Conservation (phyloP, 1,284 basidiomycete genomes). For the Pisolithus thermaeus region DNA sequence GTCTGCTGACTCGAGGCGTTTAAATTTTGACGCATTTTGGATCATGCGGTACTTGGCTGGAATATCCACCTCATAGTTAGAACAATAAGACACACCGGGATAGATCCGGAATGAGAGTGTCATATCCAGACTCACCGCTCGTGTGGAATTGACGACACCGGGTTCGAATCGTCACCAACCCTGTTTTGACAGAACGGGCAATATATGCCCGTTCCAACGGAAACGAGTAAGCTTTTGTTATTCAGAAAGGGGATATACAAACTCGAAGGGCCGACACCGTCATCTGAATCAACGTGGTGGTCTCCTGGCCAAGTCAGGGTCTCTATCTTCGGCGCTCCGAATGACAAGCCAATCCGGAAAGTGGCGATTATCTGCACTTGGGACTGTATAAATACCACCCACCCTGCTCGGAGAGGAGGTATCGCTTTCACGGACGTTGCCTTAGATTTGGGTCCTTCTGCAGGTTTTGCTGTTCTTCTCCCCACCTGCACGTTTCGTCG, state of each 20-base stretch:
- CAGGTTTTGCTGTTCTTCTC: constrained; percentile 16
- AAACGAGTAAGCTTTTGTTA: constrained; percentile 5
- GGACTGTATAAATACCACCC: constrained; percentile 1
- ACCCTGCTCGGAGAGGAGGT: not conserved
- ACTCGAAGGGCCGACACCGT: not conserved
- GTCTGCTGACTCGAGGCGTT: not conserved
- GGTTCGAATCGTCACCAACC: not conserved
- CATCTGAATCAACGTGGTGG: not conserved
- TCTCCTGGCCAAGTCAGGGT: constrained; percentile 1
- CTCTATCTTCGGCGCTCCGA: constrained; percentile 3
- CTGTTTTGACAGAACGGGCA: not conserved
- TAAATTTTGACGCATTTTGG: not conserved
- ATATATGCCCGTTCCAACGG: constrained; percentile 1
- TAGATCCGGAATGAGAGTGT: not conserved
- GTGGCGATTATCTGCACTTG: not conserved
- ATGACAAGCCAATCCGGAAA: not conserved
- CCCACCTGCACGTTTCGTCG: constrained; percentile 11
- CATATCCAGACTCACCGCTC: not conserved
- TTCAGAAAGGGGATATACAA: constrained; percentile 1
- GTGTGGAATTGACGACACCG: not conserved
- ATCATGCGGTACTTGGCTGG: not conserved
- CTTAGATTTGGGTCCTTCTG: constrained; percentile 1
- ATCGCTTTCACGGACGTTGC: not conserved
- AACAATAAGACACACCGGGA: not conserved
- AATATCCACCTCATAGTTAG: not conserved